Evolutionary conservation across 805 yeast genomes (phyloP).

Genomic region (Barnettozyma wickerhamii): DNA sequence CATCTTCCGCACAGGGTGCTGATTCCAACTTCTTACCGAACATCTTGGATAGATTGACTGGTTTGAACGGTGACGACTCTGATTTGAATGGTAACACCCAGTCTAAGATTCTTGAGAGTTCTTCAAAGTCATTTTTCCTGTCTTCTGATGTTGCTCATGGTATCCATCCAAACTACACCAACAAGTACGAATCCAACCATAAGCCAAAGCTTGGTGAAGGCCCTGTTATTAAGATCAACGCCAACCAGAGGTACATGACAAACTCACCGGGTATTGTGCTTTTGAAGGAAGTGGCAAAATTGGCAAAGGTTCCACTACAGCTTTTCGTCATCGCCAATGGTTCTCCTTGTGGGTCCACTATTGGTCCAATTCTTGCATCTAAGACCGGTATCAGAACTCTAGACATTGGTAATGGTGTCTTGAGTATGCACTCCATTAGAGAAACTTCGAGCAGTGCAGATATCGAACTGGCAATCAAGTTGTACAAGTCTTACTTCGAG

Average conservation of each 20-base stretch:
- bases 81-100: conserved; percentile 26
- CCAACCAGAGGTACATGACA: conserved; percentile 93
- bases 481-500: conserved; percentile 63
- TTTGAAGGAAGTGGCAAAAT: conserved; percentile 64
- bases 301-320: conserved; percentile 76
- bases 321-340: conserved; percentile 90
- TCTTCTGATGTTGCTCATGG: conserved; percentile 98
- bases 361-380: conserved; percentile 90
- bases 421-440: conserved; percentile 91
- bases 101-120: conserved; percentile 46
- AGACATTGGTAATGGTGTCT: conserved; percentile 88
- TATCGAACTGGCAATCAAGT: conserved; percentile 52
- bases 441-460: conserved; percentile 87
- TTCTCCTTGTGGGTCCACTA: conserved; percentile 93
- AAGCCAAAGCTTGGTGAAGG: conserved; percentile 82
- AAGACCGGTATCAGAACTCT: conserved; percentile 82
- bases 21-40: conserved; percentile 87
- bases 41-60: conserved; percentile 63
- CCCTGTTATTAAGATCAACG: conserved; percentile 90
- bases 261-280: conserved; percentile 86
- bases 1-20: conserved; percentile 94
- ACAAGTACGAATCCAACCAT: conserved; percentile 71
- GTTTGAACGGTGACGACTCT: conserved; percentile 30
- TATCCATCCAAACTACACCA: conserved; percentile 86
- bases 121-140: conserved; percentile 77